Base-by-base conservation (phyloP, 768 basidiomycete species). In the Kwoniella europaea region DNA sequence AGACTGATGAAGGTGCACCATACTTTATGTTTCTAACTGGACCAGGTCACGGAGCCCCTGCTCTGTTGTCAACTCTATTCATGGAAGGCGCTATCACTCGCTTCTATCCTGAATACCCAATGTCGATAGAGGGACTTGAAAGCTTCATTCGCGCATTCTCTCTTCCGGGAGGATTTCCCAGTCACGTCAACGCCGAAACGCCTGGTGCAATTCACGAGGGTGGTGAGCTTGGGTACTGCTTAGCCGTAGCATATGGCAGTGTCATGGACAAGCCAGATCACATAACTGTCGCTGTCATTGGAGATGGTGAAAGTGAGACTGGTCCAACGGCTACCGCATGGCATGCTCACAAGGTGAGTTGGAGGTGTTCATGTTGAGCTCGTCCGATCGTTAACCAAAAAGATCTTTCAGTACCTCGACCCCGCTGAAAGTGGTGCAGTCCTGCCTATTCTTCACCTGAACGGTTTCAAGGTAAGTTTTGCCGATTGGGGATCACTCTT, bases 171-270 rank as follows among this genome's bases (percentile, higher is more conserved):
- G 93, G 94, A 24, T 91, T 92, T 81, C 92, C 93, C 6, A 91
- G 90, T 86, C 88, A 85, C 71, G 86, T 82, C 54, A 80, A 81
- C 65, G 56, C 68, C 41, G 58, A 58, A 82, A 93, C 92, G 0
- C 94, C 93, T 20, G 94, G 94, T 5, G 87, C 88, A 3, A 95
- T 97, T 72, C 94, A 97, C 76, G 94, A 97, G 84, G 94, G 94
- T 65, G 86, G 86, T 15, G 94, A 95, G 82, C 87, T 95, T 15
- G 93, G 94, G 9, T 96, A 95, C 74, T 92, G 92, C 3, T 88
- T 94, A 46, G 87, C 90, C 53, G 93, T 93, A 10, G 87, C 92
- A 0, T 95, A 92, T 78, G 94, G 94, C 13, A 90, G 91, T 27
- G 89, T 92, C 75, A 93, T 96, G 91, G 94, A 97, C 82, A 90